Evolutionary conservation across 768 basidiomycete species (phyloP), one percentile per base, ranked within the genome.

Genomic region (Psilocybe cubensis): DNA sequence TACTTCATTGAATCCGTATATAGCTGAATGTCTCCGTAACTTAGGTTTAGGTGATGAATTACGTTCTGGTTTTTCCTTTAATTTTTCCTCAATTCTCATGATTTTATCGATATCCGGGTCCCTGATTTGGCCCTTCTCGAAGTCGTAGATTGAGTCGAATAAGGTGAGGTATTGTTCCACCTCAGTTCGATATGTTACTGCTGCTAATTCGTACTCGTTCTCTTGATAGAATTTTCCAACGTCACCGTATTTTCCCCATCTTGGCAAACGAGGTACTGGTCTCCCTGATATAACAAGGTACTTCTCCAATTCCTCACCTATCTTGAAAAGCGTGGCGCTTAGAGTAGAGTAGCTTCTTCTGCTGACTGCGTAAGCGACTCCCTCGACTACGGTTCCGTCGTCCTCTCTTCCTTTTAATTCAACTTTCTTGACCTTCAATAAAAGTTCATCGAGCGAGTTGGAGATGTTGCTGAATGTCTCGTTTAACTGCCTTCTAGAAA

Each of bases 151-250:
- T 12, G 29, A 24, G 7, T 17, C 56, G 25, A 48, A 28, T 18
- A 18, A 40, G 0, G 5, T 24, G 17, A 61, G 21, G 24, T 43
- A 61, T 0, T 41, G 18, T 44, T 61, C 60, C 1, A 58, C 56
- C 27, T 61, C 60, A 14, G 51, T 44, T 20, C 60, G 28, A 21
- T 40, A 61, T 0, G 44, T n/a, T 8, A 21, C 18, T 1, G 28
- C 40, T 35, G 48, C 14, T 18, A 54, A 47, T 20, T 58, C 41
- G 33, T 35, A 54, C 6, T 54, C 57, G 31, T 56, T 55, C 18
- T 46, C 44, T 3, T 14, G 17, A 20, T 40, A 24, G 2, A 33
- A 38, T 20, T 14, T 9, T 9, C n/a, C 23, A 8, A 55, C 47
- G 29, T 55, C 23, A 23, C 54, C 44, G 17, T 33, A 12, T 3